Evolutionary conservation across 192 early-diverging fungal genomes (phyloP).

Genomic region (Umbelopsis sp.): DNA sequence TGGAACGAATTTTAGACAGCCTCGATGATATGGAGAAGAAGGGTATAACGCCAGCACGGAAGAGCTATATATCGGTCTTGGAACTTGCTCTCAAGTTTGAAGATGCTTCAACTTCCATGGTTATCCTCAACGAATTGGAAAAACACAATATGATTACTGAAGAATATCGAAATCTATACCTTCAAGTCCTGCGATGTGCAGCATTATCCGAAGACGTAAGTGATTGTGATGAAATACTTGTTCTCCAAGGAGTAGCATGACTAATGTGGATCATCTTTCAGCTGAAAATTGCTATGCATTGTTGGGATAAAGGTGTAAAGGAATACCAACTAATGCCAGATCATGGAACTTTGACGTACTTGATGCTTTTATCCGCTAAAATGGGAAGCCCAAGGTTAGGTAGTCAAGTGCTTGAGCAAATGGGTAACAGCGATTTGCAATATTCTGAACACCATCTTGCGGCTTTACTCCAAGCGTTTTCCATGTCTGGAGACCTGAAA

Average conservation of each 20-base stretch:
- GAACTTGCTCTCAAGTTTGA: constrained; percentile 35
- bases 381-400: constrained; percentile 39
- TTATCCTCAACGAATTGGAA: constrained; percentile 42
- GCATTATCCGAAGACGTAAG: constrained; percentile 44
- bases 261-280: constrained; percentile 7
- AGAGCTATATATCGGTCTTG: constrained; percentile 31
- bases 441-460: constrained; percentile 57
- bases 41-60: constrained; percentile 30
- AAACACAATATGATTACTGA: constrained; percentile 24
- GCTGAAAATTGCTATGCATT: constrained; percentile 39
- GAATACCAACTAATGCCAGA: constrained; percentile 41
- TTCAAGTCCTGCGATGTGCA: constrained; percentile 37
- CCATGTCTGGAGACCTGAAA: constrained; percentile 45
- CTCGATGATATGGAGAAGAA: constrained; percentile 43
- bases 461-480: constrained; percentile 60
- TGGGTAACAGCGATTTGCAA: constrained; percentile 37
- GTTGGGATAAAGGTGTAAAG: constrained; percentile 45
- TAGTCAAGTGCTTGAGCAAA: constrained; percentile 41
- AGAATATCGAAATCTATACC: constrained; percentile 32
- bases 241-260: no score
- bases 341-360: constrained; percentile 46
- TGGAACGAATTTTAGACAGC: constrained; percentile 51
- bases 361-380: constrained; percentile 43
- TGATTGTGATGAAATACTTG: background rate
- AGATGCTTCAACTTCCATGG: constrained; percentile 36